phyloP scores from a whole-genome alignment of 441 rosid genomes.

The Manihot esculenta region DNA sequence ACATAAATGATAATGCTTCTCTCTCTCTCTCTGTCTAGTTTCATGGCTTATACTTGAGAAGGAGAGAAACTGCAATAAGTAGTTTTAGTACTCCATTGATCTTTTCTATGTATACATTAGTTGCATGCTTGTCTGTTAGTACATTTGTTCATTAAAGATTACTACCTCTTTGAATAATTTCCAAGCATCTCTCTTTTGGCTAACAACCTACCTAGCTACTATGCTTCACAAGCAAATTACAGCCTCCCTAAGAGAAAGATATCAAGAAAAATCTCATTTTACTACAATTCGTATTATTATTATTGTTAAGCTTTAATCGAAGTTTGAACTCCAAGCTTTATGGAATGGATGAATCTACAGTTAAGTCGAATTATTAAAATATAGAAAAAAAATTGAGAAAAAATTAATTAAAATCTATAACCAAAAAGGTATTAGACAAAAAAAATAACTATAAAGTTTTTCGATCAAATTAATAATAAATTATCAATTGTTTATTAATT shows the following conservation, averaged over 20 bases:
- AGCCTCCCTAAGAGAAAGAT: background rate
- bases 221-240: constrained; percentile 24
- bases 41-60: constrained; percentile 16
- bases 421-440: too few relatives aligned
- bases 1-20: constrained; percentile 43
- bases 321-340: too few relatives aligned
- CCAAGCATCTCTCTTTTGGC: constrained; percentile 14
- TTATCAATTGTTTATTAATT: too few relatives aligned
- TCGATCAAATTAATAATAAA: too few relatives aligned
- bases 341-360: too few relatives aligned
- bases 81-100: constrained; percentile 9
- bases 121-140: constrained; percentile 14
- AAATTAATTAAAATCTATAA: too few relatives aligned
- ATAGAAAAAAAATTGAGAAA: too few relatives aligned
- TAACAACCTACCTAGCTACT: constrained; percentile 4
- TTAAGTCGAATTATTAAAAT: too few relatives aligned
- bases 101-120: background rate
- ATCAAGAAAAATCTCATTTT: background rate
- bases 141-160: background rate
- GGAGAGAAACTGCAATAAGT: constrained; percentile 16
- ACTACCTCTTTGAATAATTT: constrained; percentile 1
- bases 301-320: background rate
- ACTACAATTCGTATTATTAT: background rate
- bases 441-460: too few relatives aligned
- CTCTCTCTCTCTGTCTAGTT: constrained; percentile 19